Evolutionary conservation across 176 grass and related monocot species (phyloP), one percentile per base, ranked within the genome.

Genomic region (Oryza nivara): DNA sequence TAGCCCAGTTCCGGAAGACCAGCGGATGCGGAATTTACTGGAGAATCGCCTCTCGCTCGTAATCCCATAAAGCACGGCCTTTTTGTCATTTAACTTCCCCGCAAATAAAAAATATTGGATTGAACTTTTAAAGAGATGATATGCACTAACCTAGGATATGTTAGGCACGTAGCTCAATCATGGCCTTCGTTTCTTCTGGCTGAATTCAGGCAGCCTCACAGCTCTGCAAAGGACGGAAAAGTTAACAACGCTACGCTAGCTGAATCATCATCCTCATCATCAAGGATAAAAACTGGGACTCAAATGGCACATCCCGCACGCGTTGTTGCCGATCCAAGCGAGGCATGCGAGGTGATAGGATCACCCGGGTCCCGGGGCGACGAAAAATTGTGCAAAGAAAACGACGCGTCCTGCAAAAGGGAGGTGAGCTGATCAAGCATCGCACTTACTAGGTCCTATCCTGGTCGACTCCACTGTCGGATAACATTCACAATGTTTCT

Each of bases 61-160:
- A 72, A 11, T 32, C 76, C 68, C 85, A 61, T 56, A n/a, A 30
- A 36, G 14, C 56, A 22, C 7, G 7, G 23, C 25, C 84, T 63
- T 49, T 79, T 26, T 28, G 47, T 56, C 76, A 43, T 86, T 86
- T 9, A 51, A 19, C 75, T 79, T 64, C 67, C 41, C 41, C 7
- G 41, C 41, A 43, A 43, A 43, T 9, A 43, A 43, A 43, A 43
- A 43, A 43, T 61, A n/a, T 1, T 73, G 76, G 76, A 86, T 86
- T 86, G 14, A 73, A 13, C 9, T 44, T 44, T 44, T 44, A 44
- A 79, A 73, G 68, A 20, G 19, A 28, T 9, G 20, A 28, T 47
- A 17, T 28, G 2, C 68, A 47, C 2, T 32, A 32, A 32, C 30
- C 43, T 25, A 85, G 28, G 76, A n/a, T 72, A 5, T 38, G 40